Percentiles rank a stretch among this genome's conserved stretches.
Evolutionary conservation across 345 rosid species (phyloP).

Genomic region (Bruguiera parviflora): DNA sequence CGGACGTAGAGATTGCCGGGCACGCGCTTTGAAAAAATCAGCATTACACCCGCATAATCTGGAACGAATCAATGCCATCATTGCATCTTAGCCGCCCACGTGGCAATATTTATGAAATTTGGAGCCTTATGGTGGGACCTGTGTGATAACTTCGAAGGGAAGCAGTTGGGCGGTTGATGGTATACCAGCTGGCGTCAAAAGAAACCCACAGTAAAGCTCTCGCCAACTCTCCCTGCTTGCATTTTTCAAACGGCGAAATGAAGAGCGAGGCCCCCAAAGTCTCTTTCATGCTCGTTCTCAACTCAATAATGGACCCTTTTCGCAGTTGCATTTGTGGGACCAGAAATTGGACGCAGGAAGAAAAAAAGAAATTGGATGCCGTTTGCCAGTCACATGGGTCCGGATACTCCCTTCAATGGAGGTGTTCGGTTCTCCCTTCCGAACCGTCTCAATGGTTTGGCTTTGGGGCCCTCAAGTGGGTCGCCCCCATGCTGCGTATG

Average conservation of each 20-base stretch:
- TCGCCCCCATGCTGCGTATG: conserved; percentile 16
- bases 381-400: too few relatives aligned
- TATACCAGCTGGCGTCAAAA: conserved; percentile 22
- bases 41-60: not conserved
- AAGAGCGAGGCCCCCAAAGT: too few relatives aligned
- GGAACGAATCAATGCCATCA: conserved; percentile 19
- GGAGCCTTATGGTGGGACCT: conserved; percentile 19
- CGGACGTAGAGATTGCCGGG: not conserved
- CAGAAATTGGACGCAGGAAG: too few relatives aligned
- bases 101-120: conserved; percentile 27
- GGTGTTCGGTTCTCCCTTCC: conserved; percentile 37
- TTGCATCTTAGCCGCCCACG: conserved; percentile 33
- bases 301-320: too few relatives aligned
- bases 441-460: conserved; percentile 35
- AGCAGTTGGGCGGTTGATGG: conserved; percentile 44
- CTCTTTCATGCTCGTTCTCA: too few relatives aligned
- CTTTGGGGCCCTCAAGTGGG: not conserved
- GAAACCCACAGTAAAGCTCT: not conserved
- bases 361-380: too few relatives aligned
- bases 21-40: conserved; percentile 21
- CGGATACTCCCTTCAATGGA: too few relatives aligned
- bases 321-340: too few relatives aligned
- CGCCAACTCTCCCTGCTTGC: not conserved
- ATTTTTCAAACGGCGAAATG: not conserved
- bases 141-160: conserved; percentile 26